Evolutionary conservation across 1,284 basidiomycete species (phyloP).

Genomic region (Rhizoctonia solani): DNA sequence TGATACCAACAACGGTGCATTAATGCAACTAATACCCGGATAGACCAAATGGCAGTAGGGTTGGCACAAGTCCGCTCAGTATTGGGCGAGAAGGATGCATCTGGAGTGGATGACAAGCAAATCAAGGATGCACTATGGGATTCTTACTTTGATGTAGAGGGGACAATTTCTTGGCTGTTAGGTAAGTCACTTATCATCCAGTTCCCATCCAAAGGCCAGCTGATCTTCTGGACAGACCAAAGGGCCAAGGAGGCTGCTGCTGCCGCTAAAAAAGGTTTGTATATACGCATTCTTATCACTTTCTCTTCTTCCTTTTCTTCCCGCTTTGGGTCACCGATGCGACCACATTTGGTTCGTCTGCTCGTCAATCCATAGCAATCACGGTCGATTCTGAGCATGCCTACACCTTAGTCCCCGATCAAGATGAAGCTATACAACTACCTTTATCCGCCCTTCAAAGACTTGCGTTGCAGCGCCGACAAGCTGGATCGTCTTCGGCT

Average conservation of each 20-base stretch:
- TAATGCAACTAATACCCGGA: conserved; percentile 13
- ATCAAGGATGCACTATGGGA: conserved; percentile 89
- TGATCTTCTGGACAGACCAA: not conserved
- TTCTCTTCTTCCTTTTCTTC: conserved; percentile 14
- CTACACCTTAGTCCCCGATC: conserved; percentile 15
- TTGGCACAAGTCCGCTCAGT: conserved; percentile 68
- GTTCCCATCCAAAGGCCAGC: not conserved
- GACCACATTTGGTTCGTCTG: not conserved
- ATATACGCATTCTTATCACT: conserved; percentile 33
- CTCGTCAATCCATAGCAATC: not conserved
- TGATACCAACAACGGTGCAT: not conserved
- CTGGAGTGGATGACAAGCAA: conserved; percentile 70
- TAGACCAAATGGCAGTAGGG: conserved; percentile 75
- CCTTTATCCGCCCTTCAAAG: conserved; percentile 72
- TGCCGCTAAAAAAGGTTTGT: conserved; percentile 77
- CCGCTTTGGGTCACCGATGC: not conserved
- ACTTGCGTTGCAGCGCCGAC: conserved; percentile 56
- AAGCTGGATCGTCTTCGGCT: conserved; percentile 30
- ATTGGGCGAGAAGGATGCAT: conserved; percentile 66
- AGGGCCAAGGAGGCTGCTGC: conserved; percentile 13
- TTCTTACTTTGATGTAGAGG: conserved; percentile 83
- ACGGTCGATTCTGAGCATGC: conserved; percentile 6
- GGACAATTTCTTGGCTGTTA: conserved; percentile 72
- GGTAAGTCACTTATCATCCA: conserved; percentile 52
- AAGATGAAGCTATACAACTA: conserved; percentile 53